Conservation (phyloP, 768 basidiomycete species). For the Tylopilus subfusipes region DNA sequence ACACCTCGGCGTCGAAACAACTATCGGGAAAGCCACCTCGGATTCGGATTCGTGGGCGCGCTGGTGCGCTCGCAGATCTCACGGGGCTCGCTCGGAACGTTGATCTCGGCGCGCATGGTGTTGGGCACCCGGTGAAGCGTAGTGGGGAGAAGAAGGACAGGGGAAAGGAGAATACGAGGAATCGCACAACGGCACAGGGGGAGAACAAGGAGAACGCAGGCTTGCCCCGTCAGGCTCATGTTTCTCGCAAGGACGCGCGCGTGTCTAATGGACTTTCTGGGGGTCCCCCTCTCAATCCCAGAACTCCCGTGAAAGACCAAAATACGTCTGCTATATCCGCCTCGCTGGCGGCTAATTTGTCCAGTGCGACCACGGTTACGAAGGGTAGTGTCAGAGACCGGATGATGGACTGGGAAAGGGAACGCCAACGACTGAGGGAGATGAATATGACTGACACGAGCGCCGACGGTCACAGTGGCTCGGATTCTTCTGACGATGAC, state of each 20-base stretch:
- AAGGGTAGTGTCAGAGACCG: constrained; percentile 48
- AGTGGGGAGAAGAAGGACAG: constrained; percentile 29
- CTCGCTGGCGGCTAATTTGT: constrained; percentile 17
- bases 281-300: constrained; percentile 9
- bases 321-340: constrained; percentile 8
- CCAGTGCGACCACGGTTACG: constrained; percentile 13
- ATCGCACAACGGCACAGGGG: constrained; percentile 13
- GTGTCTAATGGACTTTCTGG: background rate
- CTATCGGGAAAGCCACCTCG: constrained; percentile 29
- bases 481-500: constrained; percentile 27
- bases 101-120: constrained; percentile 29
- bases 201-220: constrained; percentile 30
- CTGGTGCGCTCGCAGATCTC: constrained; percentile 38
- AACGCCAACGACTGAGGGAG: constrained; percentile 65
- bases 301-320: constrained; percentile 16
- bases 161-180: constrained; percentile 22
- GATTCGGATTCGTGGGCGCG: constrained; percentile 22
- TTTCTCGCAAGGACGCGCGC: constrained; percentile 8
- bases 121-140: constrained; percentile 18
- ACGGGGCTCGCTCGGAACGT: constrained; percentile 36
- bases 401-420: constrained; percentile 74
- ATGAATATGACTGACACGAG: constrained; percentile 62
- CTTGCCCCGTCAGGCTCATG: background rate
- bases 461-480: constrained; percentile 36
- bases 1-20: constrained; percentile 13